Evolutionary conservation across 1,139 yeast genomes (phyloP).

Genomic region (Scheffersomyces segobiensis): DNA sequence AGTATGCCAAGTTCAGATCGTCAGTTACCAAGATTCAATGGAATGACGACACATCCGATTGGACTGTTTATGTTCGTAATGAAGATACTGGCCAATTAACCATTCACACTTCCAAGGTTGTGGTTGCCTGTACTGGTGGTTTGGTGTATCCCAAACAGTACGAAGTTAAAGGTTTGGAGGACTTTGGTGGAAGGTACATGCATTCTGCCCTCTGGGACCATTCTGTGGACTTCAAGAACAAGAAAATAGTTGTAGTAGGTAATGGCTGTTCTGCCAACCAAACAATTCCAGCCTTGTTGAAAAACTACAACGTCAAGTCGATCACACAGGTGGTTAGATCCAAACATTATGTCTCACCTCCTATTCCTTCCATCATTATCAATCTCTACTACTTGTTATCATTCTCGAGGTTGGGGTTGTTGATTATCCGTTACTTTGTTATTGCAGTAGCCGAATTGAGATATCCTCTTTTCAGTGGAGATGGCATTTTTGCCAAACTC

Average conservation of each 20-base stretch:
- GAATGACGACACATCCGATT: constrained; percentile 31
- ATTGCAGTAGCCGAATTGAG: constrained; percentile 33
- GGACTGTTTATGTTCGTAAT: constrained; percentile 38
- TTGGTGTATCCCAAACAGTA: constrained; percentile 37
- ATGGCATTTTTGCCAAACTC: constrained; percentile 25
- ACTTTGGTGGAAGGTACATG: constrained; percentile 45
- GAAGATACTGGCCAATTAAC: constrained; percentile 31
- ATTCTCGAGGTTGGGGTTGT: constrained; percentile 26
- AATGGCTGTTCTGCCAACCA: constrained; percentile 27
- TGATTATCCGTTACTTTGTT: constrained; percentile 29
- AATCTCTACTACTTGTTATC: constrained; percentile 25
- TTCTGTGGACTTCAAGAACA: constrained; percentile 29
- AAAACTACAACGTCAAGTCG: constrained; percentile 25
- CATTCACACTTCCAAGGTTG: constrained; percentile 27
- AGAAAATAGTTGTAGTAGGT: constrained; percentile 25
- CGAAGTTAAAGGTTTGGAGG: constrained; percentile 36
- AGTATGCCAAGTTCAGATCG: constrained; percentile 31
- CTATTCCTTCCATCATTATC: constrained; percentile 27
- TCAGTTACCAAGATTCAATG: constrained; percentile 29
- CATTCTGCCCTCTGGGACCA: constrained; percentile 54
- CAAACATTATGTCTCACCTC: constrained; percentile 43
- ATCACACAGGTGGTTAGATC: constrained; percentile 39
- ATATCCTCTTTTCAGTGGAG: constrained; percentile 38
- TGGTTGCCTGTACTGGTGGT: constrained; percentile 39
- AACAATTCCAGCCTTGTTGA: constrained; percentile 27